phyloP scores from a whole-genome alignment of 306 rosid species.

The Casuarina glauca region DNA sequence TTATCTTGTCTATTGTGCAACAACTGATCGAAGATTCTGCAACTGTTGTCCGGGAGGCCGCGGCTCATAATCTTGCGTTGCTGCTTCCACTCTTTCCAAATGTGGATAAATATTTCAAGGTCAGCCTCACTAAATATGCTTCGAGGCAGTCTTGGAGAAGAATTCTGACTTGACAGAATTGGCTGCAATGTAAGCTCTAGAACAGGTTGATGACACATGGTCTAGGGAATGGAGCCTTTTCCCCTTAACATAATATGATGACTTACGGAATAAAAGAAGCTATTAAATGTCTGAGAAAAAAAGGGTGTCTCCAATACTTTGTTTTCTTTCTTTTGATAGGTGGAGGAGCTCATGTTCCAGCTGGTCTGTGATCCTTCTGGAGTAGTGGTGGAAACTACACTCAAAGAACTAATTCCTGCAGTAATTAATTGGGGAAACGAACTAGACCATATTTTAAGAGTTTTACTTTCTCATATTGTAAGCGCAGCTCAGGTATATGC shows the following conservation, averaged over 20 bases:
- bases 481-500: constrained; percentile 78
- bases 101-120: constrained; percentile 99
- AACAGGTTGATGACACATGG: constrained; percentile 78
- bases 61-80: constrained; percentile 90
- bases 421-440: constrained; percentile 87
- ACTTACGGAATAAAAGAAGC: constrained; percentile 32
- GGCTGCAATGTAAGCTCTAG: constrained; percentile 98
- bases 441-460: constrained; percentile 71
- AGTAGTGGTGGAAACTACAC: constrained; percentile 84
- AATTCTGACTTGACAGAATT: constrained; percentile 98
- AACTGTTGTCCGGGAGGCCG: constrained; percentile 93
- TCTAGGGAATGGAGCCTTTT: constrained; percentile 81
- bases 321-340: constrained; percentile 57
- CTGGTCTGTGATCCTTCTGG: constrained; percentile 93
- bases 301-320: constrained; percentile 39
- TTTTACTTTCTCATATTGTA: constrained; percentile 63
- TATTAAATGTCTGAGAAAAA: constrained; percentile 18
- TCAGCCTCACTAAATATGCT: constrained; percentile 99
- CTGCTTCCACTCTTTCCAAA: constrained; percentile 93
- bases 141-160: constrained; percentile 99
- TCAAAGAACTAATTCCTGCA: constrained; percentile 86
- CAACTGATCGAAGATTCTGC: constrained; percentile 94
- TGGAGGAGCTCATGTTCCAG: constrained; percentile 97
- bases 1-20: constrained; percentile 89
- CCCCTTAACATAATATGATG: constrained; percentile 45